Evolutionary conservation across 495 filamentous ascomycete species (phyloP).

Genomic region (Aspergillus steynii): DNA sequence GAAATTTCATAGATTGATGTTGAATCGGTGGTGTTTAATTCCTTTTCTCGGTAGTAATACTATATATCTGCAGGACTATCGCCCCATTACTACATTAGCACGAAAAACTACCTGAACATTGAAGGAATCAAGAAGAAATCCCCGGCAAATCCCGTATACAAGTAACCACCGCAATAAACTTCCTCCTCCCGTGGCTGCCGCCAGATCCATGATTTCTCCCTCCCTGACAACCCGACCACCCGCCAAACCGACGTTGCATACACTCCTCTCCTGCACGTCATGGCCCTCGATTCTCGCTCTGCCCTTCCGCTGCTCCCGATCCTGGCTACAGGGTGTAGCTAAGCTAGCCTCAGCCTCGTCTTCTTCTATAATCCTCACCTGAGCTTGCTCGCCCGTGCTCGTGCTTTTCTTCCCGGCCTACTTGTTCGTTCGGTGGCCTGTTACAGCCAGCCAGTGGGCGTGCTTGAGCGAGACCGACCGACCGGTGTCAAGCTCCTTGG

Average conservation of each 20-base stretch:
- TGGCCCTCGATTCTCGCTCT: slow-evolving; percentile 17
- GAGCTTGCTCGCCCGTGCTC: background rate
- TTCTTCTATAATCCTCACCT: background rate
- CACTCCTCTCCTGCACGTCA: slow-evolving; percentile 23
- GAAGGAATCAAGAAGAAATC: too few relatives aligned
- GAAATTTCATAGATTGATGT: too few relatives aligned
- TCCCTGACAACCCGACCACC: background rate
- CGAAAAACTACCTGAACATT: too few relatives aligned
- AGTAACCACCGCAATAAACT: slow-evolving; percentile 1
- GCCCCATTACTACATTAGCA: too few relatives aligned
- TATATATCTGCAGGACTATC: background rate
- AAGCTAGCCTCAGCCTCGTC: background rate
- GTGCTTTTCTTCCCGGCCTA: background rate
- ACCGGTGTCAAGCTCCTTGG: too few relatives aligned
- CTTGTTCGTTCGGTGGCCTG: background rate
- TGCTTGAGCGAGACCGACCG: too few relatives aligned
- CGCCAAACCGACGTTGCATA: slow-evolving; percentile 16
- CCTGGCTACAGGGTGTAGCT: background rate
- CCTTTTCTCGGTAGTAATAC: too few relatives aligned
- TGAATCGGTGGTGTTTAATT: too few relatives aligned
- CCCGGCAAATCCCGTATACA: background rate
- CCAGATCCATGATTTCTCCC: slow-evolving; percentile 3
- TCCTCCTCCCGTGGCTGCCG: background rate
- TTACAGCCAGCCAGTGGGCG: too few relatives aligned
- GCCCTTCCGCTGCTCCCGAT: slow-evolving; percentile 16